Conservation (phyloP, 2,329 filamentous ascomycete genomes). For the Paecilomyces sp. region DNA sequence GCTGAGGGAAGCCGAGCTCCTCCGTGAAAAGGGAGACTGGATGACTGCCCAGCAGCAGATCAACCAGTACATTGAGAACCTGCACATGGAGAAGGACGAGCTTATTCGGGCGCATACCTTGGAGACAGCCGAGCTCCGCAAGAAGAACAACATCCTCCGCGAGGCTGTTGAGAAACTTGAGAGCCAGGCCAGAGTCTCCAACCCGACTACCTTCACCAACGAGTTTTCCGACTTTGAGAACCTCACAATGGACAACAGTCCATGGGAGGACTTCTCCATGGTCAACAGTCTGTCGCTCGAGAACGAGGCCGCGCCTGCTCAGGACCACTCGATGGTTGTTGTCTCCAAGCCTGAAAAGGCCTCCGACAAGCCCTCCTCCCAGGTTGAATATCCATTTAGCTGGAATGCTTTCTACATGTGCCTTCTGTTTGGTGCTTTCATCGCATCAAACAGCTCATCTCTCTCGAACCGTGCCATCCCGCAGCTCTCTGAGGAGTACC, state of each 20-base stretch:
- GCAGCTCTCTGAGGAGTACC: constrained; percentile 40
- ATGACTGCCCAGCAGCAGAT: constrained; percentile 67
- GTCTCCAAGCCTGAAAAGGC: constrained; percentile 32
- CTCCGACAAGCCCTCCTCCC: constrained; percentile 37
- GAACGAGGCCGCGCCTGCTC: constrained; percentile 25
- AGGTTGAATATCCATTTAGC: constrained; percentile 62
- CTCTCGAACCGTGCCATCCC: constrained; percentile 51
- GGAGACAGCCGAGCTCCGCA: constrained; percentile 84
- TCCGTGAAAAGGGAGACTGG: constrained; percentile 55
- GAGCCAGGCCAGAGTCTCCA: constrained; percentile 31
- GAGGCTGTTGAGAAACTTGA: constrained; percentile 48
- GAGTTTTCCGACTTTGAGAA: constrained; percentile 78
- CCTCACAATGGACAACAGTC: constrained; percentile 65
- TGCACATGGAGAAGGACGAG: constrained; percentile 85
- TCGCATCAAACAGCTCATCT: constrained; percentile 74
- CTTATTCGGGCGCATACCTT: constrained; percentile 81
- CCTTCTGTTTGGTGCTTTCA: constrained; percentile 91
- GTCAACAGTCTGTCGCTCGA: constrained; percentile 53
- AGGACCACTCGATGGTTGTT: constrained; percentile 32
- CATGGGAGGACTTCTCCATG: constrained; percentile 78
- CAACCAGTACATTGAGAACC: constrained; percentile 65
- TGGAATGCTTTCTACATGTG: constrained; percentile 80
- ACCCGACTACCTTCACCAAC: constrained; percentile 52
- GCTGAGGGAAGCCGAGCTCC: constrained; percentile 47
- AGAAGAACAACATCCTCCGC: constrained; percentile 82